phyloP scores from a whole-genome alignment of 257 asterid genomes.

The Echium plantagineum region DNA sequence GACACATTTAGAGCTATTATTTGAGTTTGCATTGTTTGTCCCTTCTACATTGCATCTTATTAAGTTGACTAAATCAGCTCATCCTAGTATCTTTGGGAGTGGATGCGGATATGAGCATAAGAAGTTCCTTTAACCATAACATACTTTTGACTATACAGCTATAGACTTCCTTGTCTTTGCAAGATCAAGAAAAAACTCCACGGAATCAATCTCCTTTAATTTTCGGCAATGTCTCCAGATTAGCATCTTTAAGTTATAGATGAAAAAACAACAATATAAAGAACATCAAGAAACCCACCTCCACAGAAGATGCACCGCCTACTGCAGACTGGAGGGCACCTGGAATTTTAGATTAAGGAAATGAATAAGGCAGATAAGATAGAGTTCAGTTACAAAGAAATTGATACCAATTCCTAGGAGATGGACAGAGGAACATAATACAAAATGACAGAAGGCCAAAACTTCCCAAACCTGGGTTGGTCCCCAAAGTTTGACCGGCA shows the following conservation, averaged over 20 bases:
- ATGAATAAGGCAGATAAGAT: not conserved
- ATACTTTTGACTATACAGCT: too few species aligned
- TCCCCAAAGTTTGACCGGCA: conserved; percentile 34
- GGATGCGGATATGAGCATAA: not conserved
- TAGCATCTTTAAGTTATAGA: not conserved
- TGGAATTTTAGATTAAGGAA: conserved; percentile 22
- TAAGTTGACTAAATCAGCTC: too few species aligned
- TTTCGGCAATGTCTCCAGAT: not conserved
- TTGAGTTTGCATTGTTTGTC: not conserved
- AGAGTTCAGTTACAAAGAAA: not conserved
- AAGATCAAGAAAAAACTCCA: not conserved
- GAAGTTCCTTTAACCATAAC: too few species aligned
- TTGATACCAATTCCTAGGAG: not conserved
- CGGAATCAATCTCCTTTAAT: not conserved
- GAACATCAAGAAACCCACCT: conserved; percentile 31
- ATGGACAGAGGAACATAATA: not conserved
- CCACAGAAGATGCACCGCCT: conserved; percentile 31
- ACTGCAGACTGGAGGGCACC: conserved; percentile 50
- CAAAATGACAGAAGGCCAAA: conserved; percentile 4
- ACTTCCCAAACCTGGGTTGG: conserved; percentile 50
- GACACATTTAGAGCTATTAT: not conserved
- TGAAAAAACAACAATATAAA: not conserved
- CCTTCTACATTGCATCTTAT: too few species aligned
- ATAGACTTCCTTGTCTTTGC: not conserved
- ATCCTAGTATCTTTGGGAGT: too few species aligned